Conservation (phyloP, 495 filamentous ascomycete species). For the Aspergillus coremiiformis region DNA sequence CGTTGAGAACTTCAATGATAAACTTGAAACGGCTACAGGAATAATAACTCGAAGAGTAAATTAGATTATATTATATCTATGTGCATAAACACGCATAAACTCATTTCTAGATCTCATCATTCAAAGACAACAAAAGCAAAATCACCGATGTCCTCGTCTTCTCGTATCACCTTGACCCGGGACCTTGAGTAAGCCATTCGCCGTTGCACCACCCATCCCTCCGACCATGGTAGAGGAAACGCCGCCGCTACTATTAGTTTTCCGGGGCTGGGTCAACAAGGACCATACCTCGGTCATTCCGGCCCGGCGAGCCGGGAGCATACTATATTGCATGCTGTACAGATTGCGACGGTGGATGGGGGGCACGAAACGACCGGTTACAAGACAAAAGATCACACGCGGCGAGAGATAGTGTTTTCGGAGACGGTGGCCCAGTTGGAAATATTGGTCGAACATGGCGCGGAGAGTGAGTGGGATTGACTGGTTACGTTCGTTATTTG, state of each 20-base stretch:
- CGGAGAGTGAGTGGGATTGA: slow-evolving; percentile 83
- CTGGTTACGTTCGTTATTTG: slow-evolving; percentile 36
- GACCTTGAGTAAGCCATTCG: slow-evolving; percentile 29
- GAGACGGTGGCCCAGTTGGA: slow-evolving; percentile 84
- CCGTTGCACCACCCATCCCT: slow-evolving; percentile 22
- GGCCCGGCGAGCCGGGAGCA: slow-evolving; percentile 78
- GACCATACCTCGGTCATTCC: slow-evolving; percentile 82
- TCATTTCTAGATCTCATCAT: background rate
- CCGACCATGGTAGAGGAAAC: slow-evolving; percentile 22
- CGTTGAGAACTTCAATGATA: too few relatives aligned
- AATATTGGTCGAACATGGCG: slow-evolving; percentile 95
- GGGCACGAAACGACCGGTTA: slow-evolving; percentile 82
- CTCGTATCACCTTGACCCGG: slow-evolving; percentile 31
- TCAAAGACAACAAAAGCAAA: background rate
- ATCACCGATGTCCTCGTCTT: slow-evolving; percentile 35
- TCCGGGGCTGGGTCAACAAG: slow-evolving; percentile 53
- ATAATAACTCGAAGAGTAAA: too few relatives aligned
- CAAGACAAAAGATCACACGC: slow-evolving; percentile 74
- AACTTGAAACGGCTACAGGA: too few relatives aligned
- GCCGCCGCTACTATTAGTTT: slow-evolving; percentile 22
- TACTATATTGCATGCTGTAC: slow-evolving; percentile 96
- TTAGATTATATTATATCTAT: background rate
- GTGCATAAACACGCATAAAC: background rate
- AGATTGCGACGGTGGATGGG: slow-evolving; percentile 90
- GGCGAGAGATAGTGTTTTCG: slow-evolving; percentile 92